Conservation (phyloP, 768 basidiomycete species). For the Trametes coccinea region DNA sequence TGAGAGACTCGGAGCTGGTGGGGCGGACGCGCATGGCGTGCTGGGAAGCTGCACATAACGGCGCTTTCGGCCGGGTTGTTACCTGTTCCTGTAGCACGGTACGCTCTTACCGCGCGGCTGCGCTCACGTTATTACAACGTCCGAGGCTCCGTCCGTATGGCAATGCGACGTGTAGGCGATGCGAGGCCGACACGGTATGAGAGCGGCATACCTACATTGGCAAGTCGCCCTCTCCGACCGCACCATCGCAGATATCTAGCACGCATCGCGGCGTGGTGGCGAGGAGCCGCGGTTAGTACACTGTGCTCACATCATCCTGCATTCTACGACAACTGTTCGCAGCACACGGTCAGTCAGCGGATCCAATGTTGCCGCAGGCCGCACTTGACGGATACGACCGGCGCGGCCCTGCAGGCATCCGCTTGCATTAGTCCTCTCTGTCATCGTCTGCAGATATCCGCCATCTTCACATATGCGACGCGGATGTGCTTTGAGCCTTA, state of each 20-base stretch:
- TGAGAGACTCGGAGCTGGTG: neutral
- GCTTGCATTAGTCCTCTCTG: no score
- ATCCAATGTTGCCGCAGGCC: no score
- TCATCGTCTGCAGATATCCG: no score
- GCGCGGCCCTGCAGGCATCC: no score
- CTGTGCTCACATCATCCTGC: neutral
- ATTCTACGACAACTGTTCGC: neutral
- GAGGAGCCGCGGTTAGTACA: neutral
- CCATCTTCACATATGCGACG: neutral
- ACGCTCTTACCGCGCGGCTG: neutral
- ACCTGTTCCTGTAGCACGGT: neutral
- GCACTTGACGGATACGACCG: no score
- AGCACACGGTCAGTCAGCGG: neutral
- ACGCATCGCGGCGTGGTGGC: slow-evolving; percentile 1
- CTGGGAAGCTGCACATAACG: neutral
- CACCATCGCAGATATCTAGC: neutral
- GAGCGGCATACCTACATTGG: neutral
- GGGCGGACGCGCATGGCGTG: neutral
- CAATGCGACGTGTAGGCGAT: neutral
- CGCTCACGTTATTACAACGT: no score
- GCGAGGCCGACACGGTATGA: slow-evolving; percentile 4
- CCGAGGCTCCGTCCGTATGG: no score
- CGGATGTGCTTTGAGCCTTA: slow-evolving; percentile 6
- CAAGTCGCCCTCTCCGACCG: neutral
- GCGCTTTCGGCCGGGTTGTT: slow-evolving; percentile 1